phyloP scores from a whole-genome alignment of 192 early-diverging fungal genomes.

The Coemansia sp. region DNA sequence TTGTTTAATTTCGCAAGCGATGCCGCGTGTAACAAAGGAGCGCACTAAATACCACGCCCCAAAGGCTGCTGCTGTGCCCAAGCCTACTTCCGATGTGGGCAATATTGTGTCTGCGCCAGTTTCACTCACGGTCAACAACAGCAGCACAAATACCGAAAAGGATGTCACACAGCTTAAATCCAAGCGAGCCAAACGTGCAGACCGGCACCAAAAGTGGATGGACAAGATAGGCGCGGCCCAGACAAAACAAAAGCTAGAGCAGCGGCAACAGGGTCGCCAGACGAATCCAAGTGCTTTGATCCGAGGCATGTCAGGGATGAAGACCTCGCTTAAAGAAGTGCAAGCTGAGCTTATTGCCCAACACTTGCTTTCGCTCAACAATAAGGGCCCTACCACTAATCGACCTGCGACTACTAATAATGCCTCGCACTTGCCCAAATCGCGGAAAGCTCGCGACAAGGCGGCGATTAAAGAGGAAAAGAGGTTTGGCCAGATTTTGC shows the following conservation, averaged over 20 bases:
- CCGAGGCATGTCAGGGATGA: constrained; percentile 57
- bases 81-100: not conserved
- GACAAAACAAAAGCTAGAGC: constrained; percentile 54
- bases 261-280: constrained; percentile 41
- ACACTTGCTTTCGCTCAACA: constrained; percentile 16
- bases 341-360: constrained; percentile 23
- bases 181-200: constrained; percentile 61
- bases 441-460: constrained; percentile 63
- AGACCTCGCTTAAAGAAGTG: constrained; percentile 39
- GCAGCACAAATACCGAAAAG: not conserved
- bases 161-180: not conserved
- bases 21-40: constrained; percentile 29
- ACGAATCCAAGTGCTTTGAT: constrained; percentile 56
- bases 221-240: constrained; percentile 64
- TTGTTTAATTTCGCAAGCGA: not conserved
- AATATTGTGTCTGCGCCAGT: constrained; percentile 30
- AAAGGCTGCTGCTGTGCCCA: not conserved
- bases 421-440: not conserved
- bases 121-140: not conserved
- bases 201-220: constrained; percentile 65
- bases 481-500: constrained; percentile 72
- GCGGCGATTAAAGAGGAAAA: constrained; percentile 70
- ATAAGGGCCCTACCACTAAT: not conserved
- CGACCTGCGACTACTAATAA: not conserved
- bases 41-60: constrained; percentile 36